Conservation (phyloP, 2,329 filamentous ascomycete species). For the Penicillium sp. region DNA sequence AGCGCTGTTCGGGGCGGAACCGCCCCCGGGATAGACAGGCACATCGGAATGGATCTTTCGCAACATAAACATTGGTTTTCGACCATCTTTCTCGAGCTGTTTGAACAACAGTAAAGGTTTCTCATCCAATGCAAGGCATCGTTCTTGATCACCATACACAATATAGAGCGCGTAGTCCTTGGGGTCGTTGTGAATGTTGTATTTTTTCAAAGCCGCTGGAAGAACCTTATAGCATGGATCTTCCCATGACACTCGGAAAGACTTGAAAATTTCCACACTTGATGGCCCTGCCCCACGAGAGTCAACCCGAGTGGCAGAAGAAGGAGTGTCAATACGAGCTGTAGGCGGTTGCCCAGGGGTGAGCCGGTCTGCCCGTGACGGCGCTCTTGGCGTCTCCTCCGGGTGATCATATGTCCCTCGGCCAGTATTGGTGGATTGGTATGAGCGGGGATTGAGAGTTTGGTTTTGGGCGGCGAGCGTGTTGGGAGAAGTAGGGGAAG, state of each 20-base stretch:
- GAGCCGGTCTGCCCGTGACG: constrained; percentile 30
- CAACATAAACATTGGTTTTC: constrained; percentile 99
- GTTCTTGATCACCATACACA: constrained; percentile 96
- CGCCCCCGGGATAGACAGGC: constrained; percentile 16
- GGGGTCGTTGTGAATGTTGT: constrained; percentile 97
- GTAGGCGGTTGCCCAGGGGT: constrained; percentile 29
- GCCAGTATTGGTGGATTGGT: constrained; percentile 32
- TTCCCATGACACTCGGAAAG: constrained; percentile 95
- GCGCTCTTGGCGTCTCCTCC: constrained; percentile 31
- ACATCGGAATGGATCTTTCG: constrained; percentile 54
- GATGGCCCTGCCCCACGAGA: constrained; percentile 32
- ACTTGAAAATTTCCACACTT: constrained; percentile 93
- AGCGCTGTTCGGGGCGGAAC: constrained; percentile 30
- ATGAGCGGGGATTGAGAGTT: constrained; percentile 43
- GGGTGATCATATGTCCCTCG: constrained; percentile 36
- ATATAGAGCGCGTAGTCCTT: constrained; percentile 97
- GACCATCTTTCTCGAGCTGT: constrained; percentile 90
- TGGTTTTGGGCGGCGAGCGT: constrained; percentile 36
- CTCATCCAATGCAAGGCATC: constrained; percentile 84
- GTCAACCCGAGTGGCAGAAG: constrained; percentile 25
- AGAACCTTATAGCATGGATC: constrained; percentile 97
- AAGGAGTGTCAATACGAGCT: constrained; percentile 31
- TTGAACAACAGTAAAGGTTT: constrained; percentile 95
- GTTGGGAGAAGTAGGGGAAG: constrained; percentile 43
- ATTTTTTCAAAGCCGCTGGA: constrained; percentile 91